Evolutionary conservation across 176 grass and related monocot species (phyloP).

Genomic region (Aegilops tauschii): DNA sequence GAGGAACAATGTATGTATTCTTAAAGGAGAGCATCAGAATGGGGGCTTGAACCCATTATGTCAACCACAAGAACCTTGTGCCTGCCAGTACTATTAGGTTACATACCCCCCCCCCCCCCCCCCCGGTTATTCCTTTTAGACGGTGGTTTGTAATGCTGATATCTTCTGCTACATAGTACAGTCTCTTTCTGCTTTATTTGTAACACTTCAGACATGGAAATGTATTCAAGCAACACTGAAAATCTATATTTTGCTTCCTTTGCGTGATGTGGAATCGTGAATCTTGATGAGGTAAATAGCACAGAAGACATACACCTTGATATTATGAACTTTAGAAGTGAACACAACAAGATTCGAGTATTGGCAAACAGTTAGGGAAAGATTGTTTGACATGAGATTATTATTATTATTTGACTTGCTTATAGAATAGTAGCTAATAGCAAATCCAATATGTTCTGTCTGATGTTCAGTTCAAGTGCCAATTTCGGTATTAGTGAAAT

Average conservation of each 20-base stretch:
- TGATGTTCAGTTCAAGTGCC: constrained; percentile 5
- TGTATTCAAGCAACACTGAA: not conserved
- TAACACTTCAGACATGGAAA: not conserved
- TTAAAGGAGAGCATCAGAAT: not conserved
- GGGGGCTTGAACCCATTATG: not conserved
- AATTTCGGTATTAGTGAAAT: not conserved
- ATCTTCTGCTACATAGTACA: not conserved
- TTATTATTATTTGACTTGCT: not conserved
- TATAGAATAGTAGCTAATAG: not conserved
- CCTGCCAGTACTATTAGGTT: not conserved
- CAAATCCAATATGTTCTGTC: not conserved
- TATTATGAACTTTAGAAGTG: not conserved
- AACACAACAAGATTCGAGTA: not conserved
- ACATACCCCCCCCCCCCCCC: not conserved
- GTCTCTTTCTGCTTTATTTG: not conserved
- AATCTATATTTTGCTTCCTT: not conserved
- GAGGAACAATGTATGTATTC: not conserved
- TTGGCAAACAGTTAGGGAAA: not conserved
- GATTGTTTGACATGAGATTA: not conserved
- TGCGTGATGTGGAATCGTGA: not conserved
- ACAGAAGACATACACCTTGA: not conserved
- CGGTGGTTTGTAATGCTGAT: not conserved
- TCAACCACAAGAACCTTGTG: not conserved
- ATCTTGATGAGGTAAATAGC: not conserved
- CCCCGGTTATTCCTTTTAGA: not conserved